Evolutionary conservation across 2,329 filamentous ascomycete species (phyloP), one percentile per base, ranked within the genome.

Genomic region (Fusarium armeniacum): DNA sequence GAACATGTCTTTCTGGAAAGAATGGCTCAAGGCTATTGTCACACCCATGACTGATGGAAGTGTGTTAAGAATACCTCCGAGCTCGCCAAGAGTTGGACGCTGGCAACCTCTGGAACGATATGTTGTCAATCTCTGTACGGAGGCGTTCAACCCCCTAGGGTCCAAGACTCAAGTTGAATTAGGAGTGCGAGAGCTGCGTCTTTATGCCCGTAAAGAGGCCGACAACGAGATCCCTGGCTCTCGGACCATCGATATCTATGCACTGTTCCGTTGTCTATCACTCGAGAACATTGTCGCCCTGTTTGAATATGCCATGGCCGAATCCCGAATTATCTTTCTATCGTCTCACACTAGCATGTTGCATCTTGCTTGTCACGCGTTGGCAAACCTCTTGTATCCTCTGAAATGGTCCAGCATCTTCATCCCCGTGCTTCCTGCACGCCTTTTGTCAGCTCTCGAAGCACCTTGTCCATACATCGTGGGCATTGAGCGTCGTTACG

Each of bases 101-200:
- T 99, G 96, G 96, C 95, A 98, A 78, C 96, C 96, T 16, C 83
- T 99, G 64, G 96, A 99, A 82, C 90, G 94, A 76, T 99, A 98
- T 79, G 94, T 99, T 35, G 91, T 98, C 81, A 98, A 98, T 78
- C 85, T 99, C 35, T 99, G 96, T 81, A 94, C 94, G 12, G 95
- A 98, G 81, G 96, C 96, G 3, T 91, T 97, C 76, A 95, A 92
- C 76, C 96, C 96, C 2, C 88, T 97, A 52, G 92, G 92, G 35
- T 98, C 96, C 40, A 95, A 97, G 81, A 98, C 95, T 0, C 96
- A 99, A 78, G 94, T 98, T 33, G 96, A 99, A 81, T 85, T 98
- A 38, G 91, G 92, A 1, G 89, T 99, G 33, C 89, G 96, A 62
- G 96, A 99, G 78, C 82, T 99, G 72, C 91, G 94, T 33, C 84